Evolutionary conservation across 306 rosid species (phyloP), one percentile per base, ranked within the genome.

Genomic region (Lathyrus sativus): DNA sequence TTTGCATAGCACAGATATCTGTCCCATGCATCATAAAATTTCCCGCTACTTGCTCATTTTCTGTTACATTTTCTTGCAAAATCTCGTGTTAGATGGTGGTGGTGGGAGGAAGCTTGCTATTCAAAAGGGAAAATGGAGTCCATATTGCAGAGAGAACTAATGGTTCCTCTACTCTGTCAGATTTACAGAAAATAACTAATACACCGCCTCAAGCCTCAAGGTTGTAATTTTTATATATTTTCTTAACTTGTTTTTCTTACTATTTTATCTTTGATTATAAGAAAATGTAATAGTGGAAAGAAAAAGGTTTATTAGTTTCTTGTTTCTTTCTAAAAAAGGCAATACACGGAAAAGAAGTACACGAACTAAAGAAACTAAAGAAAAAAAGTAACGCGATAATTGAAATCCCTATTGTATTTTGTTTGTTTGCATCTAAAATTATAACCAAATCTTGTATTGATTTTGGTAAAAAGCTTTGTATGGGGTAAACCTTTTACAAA

Each of bases 81-180:
- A 41, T 70, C 51, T 62, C 62, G 74, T 76, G 29, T 43, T 79
- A 90, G 97, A 84, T 79, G 80, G 71, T 70, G 78, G 80, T 39
- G 81, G 82, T 53, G 88, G 84, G 66, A 84, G 82, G 84, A 86
- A 78, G 73, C 26, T 41, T 41, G 62, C 77, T 69, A 68, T 60
- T 66, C 75, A 86, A 49, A 49, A 79, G 80, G 77, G 97, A 86
- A 78, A 88, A 79, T 79, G 90, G 92, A 72, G 64, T 44, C 46
- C 77, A 80, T 66, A 44, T 12, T 57, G 70, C 76, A 50, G 86
- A 83, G 68, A 84, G 82, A 83, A 75, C 70, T 51, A 65, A 80
- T 26, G 41, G 35, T 14, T 77, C 82, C 62, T 69, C 88, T 72
- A 46, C 69, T 39, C 51, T 62, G 74, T 74, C 74, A 62, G 70